Evolutionary conservation across 2,329 filamentous ascomycete species (phyloP).

Genomic region (Exophiala dermatitidis): DNA sequence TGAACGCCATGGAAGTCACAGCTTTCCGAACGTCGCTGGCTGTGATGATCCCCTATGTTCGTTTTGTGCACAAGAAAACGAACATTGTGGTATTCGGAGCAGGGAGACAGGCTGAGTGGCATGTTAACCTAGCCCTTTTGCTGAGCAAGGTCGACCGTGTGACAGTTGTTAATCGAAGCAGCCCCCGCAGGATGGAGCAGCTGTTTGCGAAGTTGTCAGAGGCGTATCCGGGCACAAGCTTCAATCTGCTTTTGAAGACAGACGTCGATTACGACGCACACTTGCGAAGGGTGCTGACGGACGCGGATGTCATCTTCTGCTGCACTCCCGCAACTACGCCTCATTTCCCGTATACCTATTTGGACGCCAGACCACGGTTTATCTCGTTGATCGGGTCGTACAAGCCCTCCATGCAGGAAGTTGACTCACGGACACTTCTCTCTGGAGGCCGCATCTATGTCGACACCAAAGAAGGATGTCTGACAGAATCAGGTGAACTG

Average conservation of each 20-base stretch:
- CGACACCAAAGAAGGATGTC: slow-evolving; percentile 57
- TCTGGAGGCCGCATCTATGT: slow-evolving; percentile 50
- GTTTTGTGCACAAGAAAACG: slow-evolving; percentile 10
- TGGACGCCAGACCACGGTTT: slow-evolving; percentile 38
- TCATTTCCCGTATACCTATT: slow-evolving; percentile 37
- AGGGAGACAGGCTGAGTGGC: slow-evolving; percentile 46
- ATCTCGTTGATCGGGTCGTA: slow-evolving; percentile 50
- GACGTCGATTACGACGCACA: slow-evolving; percentile 43
- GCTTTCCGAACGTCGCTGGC: slow-evolving; percentile 73
- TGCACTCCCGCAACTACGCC: slow-evolving; percentile 43
- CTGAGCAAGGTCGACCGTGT: slow-evolving; percentile 50
- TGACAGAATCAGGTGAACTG: slow-evolving; percentile 32
- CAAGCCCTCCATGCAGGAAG: slow-evolving; percentile 47
- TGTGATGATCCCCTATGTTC: slow-evolving; percentile 47
- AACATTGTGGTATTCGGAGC: slow-evolving; percentile 43
- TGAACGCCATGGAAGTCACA: slow-evolving; percentile 68
- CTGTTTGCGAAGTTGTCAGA: slow-evolving; percentile 32
- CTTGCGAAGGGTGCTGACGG: slow-evolving; percentile 29
- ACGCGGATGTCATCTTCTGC: slow-evolving; percentile 43
- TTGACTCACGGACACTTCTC: slow-evolving; percentile 41
- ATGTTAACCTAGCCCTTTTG: slow-evolving; percentile 46
- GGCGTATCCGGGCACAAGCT: slow-evolving; percentile 34
- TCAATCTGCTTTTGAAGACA: slow-evolving; percentile 49
- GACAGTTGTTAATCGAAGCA: slow-evolving; percentile 66
- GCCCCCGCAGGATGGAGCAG: slow-evolving; percentile 50